phyloP scores from a whole-genome alignment of 495 filamentous ascomycete species.

The Penicillium bialowiezense region DNA sequence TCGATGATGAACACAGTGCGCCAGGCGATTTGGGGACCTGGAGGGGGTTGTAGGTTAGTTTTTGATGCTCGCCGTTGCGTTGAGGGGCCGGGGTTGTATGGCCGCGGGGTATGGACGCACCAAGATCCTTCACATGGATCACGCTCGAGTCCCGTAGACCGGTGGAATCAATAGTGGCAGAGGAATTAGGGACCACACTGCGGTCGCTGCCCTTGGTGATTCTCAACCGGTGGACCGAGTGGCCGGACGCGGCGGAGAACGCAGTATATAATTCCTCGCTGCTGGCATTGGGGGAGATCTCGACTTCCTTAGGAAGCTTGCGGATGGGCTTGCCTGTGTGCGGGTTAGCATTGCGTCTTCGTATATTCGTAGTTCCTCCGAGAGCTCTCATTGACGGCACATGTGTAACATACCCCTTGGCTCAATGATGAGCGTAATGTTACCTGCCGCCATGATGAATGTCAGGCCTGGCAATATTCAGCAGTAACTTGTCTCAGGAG shows the following conservation, averaged over 20 bases:
- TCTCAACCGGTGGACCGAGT: slow-evolving; percentile 59
- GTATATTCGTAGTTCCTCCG: neutral
- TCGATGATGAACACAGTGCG: slow-evolving; percentile 91
- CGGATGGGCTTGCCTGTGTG: slow-evolving; percentile 59
- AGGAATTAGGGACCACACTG: slow-evolving; percentile 64
- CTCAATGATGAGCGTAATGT: slow-evolving; percentile 37
- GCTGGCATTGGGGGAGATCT: slow-evolving; percentile 56
- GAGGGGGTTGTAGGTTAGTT: slow-evolving; percentile 9
- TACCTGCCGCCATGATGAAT: slow-evolving; percentile 27
- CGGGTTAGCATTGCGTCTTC: slow-evolving; percentile 1
- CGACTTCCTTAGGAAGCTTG: slow-evolving; percentile 66
- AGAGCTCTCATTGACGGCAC: slow-evolving; percentile 5
- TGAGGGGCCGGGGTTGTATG: neutral
- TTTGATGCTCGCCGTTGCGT: neutral
- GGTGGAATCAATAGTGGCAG: slow-evolving; percentile 57
- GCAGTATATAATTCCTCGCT: slow-evolving; percentile 61
- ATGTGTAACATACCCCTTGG: slow-evolving; percentile 35
- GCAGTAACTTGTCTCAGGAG: neutral
- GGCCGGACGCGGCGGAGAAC: slow-evolving; percentile 52
- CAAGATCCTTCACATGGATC: slow-evolving; percentile 89
- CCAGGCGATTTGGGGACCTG: slow-evolving; percentile 91
- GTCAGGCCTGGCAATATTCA: no score
- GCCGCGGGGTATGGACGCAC: slow-evolving; percentile 45
- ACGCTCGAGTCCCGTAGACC: slow-evolving; percentile 67
- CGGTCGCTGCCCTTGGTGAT: slow-evolving; percentile 72